These are phyloP conservation scores for Aquilaria sinensis DNA, from an alignment of 345 rosid genomes.

Conservation along the genomic window DNA sequence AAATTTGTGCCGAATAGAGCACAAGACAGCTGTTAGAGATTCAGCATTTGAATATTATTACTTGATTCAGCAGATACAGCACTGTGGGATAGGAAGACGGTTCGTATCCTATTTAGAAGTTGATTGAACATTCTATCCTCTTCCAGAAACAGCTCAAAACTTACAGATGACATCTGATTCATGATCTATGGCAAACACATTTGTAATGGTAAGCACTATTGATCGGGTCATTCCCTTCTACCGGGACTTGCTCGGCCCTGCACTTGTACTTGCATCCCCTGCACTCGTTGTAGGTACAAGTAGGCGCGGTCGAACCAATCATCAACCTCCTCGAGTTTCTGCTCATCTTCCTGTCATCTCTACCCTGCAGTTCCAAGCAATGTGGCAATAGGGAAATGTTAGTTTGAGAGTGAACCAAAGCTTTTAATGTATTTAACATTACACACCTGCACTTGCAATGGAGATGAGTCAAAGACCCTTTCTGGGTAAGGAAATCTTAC, in stretches of 20 bases:
- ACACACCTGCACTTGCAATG: constrained; percentile 33
- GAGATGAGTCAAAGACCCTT: constrained; percentile 14
- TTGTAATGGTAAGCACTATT: constrained; percentile 85
- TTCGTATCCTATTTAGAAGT: not conserved
- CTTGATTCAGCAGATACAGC: too few relatives aligned
- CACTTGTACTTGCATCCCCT: constrained; percentile 93
- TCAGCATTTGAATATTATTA: too few relatives aligned
- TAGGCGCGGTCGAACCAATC: constrained; percentile 95
- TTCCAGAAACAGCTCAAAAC: too few relatives aligned
- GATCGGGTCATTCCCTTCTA: constrained; percentile 90
- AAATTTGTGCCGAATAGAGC: too few relatives aligned
- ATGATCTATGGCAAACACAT: constrained; percentile 78
- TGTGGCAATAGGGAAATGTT: not conserved
- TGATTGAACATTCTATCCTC: constrained; percentile 2
- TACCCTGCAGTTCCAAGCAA: constrained; percentile 18
- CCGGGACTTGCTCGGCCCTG: constrained; percentile 93
- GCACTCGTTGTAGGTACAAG: constrained; percentile 87
- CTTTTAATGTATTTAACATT: not conserved
- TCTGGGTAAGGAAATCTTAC: constrained; percentile 19
- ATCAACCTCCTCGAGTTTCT: constrained; percentile 52
- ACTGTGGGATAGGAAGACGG: too few relatives aligned
- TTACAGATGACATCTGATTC: not conserved
- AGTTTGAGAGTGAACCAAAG: not conserved
- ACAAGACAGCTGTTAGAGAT: too few relatives aligned
- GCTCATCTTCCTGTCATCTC: constrained; percentile 15